phyloP scores from a whole-genome alignment of 1,284 basidiomycete genomes.

The Megacollybia platyphylla region DNA sequence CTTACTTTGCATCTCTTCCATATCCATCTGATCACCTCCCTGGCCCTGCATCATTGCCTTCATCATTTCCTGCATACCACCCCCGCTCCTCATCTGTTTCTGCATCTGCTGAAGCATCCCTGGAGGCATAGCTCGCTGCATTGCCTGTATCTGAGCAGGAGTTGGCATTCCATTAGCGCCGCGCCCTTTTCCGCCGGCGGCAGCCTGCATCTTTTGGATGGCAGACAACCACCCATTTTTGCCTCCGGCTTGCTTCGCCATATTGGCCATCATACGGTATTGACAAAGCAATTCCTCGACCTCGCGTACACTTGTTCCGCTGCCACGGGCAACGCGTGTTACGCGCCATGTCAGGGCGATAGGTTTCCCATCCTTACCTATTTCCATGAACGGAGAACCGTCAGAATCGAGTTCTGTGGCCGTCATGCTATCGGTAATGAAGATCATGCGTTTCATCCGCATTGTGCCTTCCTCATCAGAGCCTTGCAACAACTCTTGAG shows the following conservation, averaged over 20 bases:
- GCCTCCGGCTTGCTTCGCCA: conserved; percentile 95
- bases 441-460: conserved; percentile 97
- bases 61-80: conserved; percentile 94
- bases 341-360: conserved; percentile 78
- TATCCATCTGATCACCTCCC: conserved; percentile 70
- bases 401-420: conserved; percentile 92
- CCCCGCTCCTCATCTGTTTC: conserved; percentile 68
- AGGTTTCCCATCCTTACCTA: conserved; percentile 76
- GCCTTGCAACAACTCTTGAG: conserved; percentile 80
- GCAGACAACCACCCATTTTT: conserved; percentile 90
- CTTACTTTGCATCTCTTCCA: conserved; percentile 80
- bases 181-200: conserved; percentile 74
- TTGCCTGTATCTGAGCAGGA: conserved; percentile 84
- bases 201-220: conserved; percentile 84
- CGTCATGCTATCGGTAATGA: conserved; percentile 98
- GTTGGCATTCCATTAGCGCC: conserved; percentile 81
- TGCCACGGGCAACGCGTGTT: conserved; percentile 81
- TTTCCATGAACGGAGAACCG: conserved; percentile 77
- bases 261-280: conserved; percentile 94
- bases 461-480: conserved; percentile 85
- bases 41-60: conserved; percentile 90
- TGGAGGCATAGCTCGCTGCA: conserved; percentile 83
- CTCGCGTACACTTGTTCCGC: conserved; percentile 93
- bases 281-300: conserved; percentile 94
- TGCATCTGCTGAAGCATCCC: conserved; percentile 83